phyloP scores from a whole-genome alignment of 2,329 filamentous ascomycete species.

The Emmonsiellopsis sp. region DNA sequence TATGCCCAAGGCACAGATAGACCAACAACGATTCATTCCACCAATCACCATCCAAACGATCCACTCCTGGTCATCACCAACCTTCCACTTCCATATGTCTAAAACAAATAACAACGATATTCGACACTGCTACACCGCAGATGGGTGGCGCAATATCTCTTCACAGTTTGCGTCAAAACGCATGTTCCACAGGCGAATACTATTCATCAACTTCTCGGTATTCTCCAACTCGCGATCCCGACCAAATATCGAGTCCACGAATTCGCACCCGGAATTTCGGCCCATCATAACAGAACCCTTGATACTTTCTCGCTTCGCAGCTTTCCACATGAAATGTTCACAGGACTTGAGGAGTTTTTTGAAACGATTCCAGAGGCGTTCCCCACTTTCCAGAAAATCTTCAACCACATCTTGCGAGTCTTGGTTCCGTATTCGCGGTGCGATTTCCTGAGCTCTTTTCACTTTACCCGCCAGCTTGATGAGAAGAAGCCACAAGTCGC shows the following conservation, averaged over 20 bases:
- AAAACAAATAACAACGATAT: neutral
- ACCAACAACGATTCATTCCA: neutral
- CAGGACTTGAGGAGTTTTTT: slow-evolving; percentile 81
- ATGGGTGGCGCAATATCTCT: slow-evolving; percentile 48
- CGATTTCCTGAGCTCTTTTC: slow-evolving; percentile 75
- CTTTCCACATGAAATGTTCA: slow-evolving; percentile 91
- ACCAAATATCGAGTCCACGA: slow-evolving; percentile 92
- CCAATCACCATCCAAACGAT: neutral
- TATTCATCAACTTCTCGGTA: slow-evolving; percentile 89
- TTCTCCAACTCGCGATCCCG: slow-evolving; percentile 79
- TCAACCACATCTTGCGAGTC: slow-evolving; percentile 75
- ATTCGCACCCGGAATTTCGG: slow-evolving; percentile 86
- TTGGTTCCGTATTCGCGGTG: slow-evolving; percentile 59
- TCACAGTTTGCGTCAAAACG: slow-evolving; percentile 95
- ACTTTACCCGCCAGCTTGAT: slow-evolving; percentile 92
- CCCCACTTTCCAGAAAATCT: slow-evolving; percentile 83
- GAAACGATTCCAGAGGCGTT: slow-evolving; percentile 77
- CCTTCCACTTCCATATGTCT: neutral
- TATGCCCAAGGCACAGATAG: neutral
- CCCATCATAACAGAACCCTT: slow-evolving; percentile 66
- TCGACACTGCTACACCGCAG: neutral
- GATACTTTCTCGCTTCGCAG: slow-evolving; percentile 60
- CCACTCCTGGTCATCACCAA: neutral
- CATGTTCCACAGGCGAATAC: slow-evolving; percentile 79
- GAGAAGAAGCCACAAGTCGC: slow-evolving; percentile 88